Evolutionary conservation across 208 protist species (phyloP).

Genomic region (Crithidia sp.): DNA sequence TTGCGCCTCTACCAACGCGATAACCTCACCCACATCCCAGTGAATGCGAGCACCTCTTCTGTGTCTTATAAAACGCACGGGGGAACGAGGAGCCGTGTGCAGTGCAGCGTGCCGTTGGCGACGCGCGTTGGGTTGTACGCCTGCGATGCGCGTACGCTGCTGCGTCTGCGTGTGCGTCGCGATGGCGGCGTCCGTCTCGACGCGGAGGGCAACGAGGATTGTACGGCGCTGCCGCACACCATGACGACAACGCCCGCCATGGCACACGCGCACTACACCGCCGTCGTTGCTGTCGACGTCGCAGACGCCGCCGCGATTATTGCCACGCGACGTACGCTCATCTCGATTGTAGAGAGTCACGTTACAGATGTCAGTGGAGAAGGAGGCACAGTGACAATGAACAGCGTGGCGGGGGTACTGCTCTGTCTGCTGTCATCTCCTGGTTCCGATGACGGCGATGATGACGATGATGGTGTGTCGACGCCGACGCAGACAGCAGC

Average conservation of each 20-base stretch:
- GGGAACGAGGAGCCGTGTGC: neutral
- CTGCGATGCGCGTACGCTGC: constrained; percentile 11
- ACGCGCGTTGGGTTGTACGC: constrained; percentile 29
- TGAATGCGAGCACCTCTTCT: neutral
- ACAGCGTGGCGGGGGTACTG: constrained; percentile 23
- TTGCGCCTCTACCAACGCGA: constrained; percentile 22
- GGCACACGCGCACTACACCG: constrained; percentile 35
- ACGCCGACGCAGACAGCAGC: neutral
- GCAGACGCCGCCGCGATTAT: neutral
- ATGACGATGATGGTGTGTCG: neutral
- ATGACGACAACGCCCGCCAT: constrained; percentile 10
- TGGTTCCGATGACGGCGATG: neutral
- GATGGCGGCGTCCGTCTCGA: constrained; percentile 19
- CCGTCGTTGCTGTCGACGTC: constrained; percentile 16
- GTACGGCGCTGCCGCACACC: constrained; percentile 4
- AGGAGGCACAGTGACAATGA: neutral
- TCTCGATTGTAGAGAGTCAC: constrained; percentile 22
- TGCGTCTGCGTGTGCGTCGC: constrained; percentile 24
- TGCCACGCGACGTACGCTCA: neutral
- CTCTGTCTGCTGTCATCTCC: constrained; percentile 10
- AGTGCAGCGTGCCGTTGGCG: constrained; percentile 4
- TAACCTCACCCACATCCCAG: neutral
- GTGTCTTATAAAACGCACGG: neutral
- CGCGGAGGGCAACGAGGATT: neutral
- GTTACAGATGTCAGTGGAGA: neutral